Base-by-base conservation (phyloP, 805 yeast species). In the Zygotorulaspora sp. region DNA sequence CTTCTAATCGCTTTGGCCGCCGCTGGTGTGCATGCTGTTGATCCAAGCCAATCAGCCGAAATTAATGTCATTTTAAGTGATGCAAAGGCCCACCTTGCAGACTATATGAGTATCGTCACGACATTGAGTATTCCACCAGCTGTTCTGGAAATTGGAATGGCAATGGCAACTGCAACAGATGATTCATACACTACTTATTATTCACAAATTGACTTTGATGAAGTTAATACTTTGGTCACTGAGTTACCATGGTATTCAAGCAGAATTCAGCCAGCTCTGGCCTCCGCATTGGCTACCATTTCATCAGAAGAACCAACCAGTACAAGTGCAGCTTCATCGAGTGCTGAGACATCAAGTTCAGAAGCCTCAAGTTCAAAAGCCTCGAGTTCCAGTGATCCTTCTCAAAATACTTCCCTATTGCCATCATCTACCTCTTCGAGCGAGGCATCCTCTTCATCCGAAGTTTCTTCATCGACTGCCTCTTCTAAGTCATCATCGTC, bases 211-310 rank as follows among this genome's bases (percentile, higher is more conserved):
- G 57, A 63, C 47, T 49, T 55, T 41, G 36, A 38, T 39, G 51
- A 53, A 24, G 62, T 62, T 25, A 50, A 57, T 22, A 38, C 62
- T 5, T 52, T 57, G 37, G 53, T 63, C 36, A 47, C 61, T 11
- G 59, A 53, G 19, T 43, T 63, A 27, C 66, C 68, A 50, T 63
- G 67, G 67, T 63, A 57, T 47, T 44, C 57, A 16, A 38, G 55
- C 19, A 57, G 63, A 48, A 35, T 59, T 27, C 43, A 40, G 13
- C 47, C 58, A 26, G 48, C 36, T 19, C 41, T 52, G 20, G 32
- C 44, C 6, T 38, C 50, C 30, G 50, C 46, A 38, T 24, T 48
- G 27, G 36, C 36, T 10, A 24, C 35, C n/a, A 8, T 31, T 19
- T 15, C 31, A 6, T n/a, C 32, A 10, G 32, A 18, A 9, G 26